Evolutionary conservation across 2,329 filamentous ascomycete genomes (phyloP), one percentile per base, ranked within the genome.

Genomic region (Neonectria hederae): DNA sequence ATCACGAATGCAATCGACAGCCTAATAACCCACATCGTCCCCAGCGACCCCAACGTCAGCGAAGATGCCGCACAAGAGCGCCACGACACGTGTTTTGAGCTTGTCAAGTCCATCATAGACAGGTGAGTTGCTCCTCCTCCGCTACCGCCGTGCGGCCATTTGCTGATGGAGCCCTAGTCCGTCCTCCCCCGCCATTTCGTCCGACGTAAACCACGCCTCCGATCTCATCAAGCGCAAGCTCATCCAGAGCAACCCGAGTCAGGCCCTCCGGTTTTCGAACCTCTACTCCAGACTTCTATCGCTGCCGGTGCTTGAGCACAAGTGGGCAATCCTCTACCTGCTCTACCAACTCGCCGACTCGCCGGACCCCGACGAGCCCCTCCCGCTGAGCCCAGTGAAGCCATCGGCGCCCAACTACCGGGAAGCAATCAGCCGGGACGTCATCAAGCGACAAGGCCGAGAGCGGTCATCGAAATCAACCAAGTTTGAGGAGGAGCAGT

Each of bases 261-360:
- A 94, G 78, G 93, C 94, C 4, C 84, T 95, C 21, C 88, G 90
- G 66, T 97, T 97, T 79, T 91, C 93, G 24, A 97, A 97, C 75
- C 86, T 99, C 28, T 97, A 97, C 80, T 93, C 93, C 35, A 88
- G 93, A 61, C 86, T 99, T 19, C 84, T 97, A 26, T 92, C 93
- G n/a, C 89, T 97, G 69, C 94, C 94, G 0, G 94, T 98, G 6
- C 85, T 99, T 48, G 92, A 92, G 74, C 92, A 97, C 79, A 99
- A 99, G 86, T 98, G 94, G 94, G 93, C 92, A 3, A 97, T 99
- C 69, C 84, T 99, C 21, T 97, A 97, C 77, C 89, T 99, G 45
- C 87, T 99, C 45, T 92, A 96, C 77, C 90, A 93, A 72, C 86
- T 97, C 52, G 89, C 92, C 65, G 92, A 94, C 74, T 88, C 87